These are phyloP conservation scores for Phanerochaete sordida DNA, from an alignment of 768 basidiomycete species.

Conservation along the genomic window DNA sequence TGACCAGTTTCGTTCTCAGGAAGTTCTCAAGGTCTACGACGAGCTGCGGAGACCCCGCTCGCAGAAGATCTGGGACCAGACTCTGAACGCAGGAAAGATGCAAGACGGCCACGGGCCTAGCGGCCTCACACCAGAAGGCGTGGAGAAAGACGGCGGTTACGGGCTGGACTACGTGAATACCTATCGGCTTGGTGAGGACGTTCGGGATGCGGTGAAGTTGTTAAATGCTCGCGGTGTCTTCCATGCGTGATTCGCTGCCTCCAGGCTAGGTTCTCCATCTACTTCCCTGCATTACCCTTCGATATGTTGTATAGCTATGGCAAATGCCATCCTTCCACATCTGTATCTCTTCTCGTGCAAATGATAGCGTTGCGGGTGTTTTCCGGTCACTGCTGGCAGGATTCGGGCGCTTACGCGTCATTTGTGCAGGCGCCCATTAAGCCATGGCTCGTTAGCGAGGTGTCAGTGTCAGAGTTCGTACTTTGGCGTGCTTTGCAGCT, in stretches of 20 bases:
- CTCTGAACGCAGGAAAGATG: neutral
- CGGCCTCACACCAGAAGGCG: slow-evolving; percentile 2
- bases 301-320: no score
- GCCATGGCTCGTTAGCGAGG: no score
- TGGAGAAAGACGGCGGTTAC: neutral
- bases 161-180: slow-evolving; percentile 1
- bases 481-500: no score
- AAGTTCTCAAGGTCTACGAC: slow-evolving; percentile 5
- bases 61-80: slow-evolving; percentile 7
- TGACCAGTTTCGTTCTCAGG: neutral
- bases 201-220: neutral
- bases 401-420: no score
- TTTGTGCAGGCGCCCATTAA: no score
- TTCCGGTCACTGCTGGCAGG: no score
- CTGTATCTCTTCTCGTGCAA: no score
- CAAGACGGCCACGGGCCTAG: neutral
- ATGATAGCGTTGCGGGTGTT: no score
- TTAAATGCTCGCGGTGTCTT: neutral
- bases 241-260: neutral
- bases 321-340: no score
- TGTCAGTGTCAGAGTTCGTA: no score
- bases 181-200: slow-evolving; percentile 4
- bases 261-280: no score
- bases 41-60: slow-evolving; percentile 9
- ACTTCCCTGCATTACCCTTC: no score